Evolutionary conservation across 495 filamentous ascomycete species (phyloP).

Genomic region (Aspergillus mulundensis): DNA sequence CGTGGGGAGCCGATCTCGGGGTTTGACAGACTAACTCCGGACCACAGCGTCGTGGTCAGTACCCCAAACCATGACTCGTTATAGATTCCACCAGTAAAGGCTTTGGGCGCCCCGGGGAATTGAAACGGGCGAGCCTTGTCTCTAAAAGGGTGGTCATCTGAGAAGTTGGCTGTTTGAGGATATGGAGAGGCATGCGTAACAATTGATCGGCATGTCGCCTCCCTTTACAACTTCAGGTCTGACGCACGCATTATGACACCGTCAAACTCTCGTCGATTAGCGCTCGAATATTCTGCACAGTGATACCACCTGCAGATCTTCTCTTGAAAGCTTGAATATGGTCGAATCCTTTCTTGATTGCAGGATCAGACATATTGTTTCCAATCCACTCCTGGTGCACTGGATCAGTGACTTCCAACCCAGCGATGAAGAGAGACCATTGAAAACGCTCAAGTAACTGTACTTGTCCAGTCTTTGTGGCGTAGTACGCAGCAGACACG

Average conservation of each 20-base stretch:
- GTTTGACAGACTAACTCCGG: not conserved
- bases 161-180: not conserved
- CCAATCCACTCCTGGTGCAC: slow-evolving; percentile 13
- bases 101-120: not conserved
- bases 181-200: not conserved
- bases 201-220: not conserved
- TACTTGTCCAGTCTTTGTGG: slow-evolving; percentile 2
- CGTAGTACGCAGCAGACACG: slow-evolving; percentile 6
- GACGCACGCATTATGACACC: not conserved
- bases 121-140: not conserved
- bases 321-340: not conserved
- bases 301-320: not conserved
- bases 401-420: slow-evolving; percentile 9
- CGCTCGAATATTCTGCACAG: slow-evolving; percentile 5
- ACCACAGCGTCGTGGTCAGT: not conserved
- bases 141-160: not conserved
- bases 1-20: slow-evolving; percentile 1
- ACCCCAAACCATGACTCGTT: not conserved
- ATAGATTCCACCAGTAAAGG: not conserved
- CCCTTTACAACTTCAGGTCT: not conserved
- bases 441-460: slow-evolving; percentile 14
- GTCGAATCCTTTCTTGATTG: slow-evolving; percentile 4
- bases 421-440: slow-evolving; percentile 15
- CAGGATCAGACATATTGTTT: slow-evolving; percentile 10
- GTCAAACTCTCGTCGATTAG: not conserved